These are phyloP conservation scores for Hamamelis virginiana DNA, from an alignment of 164 flowering plant species.

Conservation along the genomic window DNA sequence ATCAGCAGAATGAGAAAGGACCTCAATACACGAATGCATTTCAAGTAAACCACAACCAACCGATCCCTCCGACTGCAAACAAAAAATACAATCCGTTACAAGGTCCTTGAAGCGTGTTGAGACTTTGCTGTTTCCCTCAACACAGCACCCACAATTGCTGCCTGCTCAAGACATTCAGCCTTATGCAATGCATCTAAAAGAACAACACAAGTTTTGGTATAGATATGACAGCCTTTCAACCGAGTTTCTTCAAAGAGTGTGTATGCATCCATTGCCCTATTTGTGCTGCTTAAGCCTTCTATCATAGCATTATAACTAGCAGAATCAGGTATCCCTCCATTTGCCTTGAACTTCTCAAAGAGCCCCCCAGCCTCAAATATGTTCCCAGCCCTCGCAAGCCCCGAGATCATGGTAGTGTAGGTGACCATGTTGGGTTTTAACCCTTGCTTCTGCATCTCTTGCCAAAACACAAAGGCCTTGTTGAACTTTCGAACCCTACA, in stretches of 20 bases:
- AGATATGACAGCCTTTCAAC: constrained; percentile 55
- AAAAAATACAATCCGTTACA: constrained; percentile 15
- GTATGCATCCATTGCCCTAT: constrained; percentile 73
- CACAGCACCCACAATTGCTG: constrained; percentile 90
- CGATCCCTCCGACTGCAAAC: neutral
- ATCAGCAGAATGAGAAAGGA: neutral
- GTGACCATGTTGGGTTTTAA: constrained; percentile 60
- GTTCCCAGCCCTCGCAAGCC: constrained; percentile 87
- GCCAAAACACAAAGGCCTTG: constrained; percentile 95
- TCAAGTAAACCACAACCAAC: neutral
- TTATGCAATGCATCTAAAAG: constrained; percentile 84
- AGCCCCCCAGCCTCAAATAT: constrained; percentile 57
- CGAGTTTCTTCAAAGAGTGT: constrained; percentile 79
- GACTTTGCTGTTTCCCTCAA: constrained; percentile 77
- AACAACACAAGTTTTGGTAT: constrained; percentile 65
- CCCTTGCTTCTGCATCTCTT: constrained; percentile 86
- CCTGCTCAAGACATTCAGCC: constrained; percentile 86
- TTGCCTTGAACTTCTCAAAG: constrained; percentile 67
- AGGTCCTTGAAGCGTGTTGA: constrained; percentile 70
- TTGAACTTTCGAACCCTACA: constrained; percentile 76
- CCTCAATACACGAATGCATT: neutral
- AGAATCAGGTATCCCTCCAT: constrained; percentile 79
- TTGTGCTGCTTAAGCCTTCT: constrained; percentile 66
- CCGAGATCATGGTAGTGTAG: constrained; percentile 85
- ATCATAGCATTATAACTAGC: constrained; percentile 80